phyloP scores from a whole-genome alignment of 192 early-diverging fungal species.

The Coemansia sp. region DNA sequence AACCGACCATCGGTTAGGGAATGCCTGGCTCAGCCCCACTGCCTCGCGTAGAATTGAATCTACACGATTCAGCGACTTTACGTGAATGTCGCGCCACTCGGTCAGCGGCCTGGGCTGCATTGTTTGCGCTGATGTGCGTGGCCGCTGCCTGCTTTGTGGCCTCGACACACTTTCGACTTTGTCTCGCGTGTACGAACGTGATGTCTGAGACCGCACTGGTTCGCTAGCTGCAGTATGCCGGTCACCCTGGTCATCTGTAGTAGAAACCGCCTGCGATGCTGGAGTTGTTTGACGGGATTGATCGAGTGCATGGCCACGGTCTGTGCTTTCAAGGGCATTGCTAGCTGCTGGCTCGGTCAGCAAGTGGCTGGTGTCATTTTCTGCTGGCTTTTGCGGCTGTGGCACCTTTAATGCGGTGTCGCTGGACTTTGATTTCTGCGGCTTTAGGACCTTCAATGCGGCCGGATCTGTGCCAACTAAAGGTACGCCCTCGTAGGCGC shows the following conservation, averaged over 20 bases:
- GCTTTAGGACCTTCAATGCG: background rate
- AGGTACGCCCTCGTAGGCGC: conserved; percentile 38
- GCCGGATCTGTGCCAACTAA: conserved; percentile 6
- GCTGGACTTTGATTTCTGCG: conserved; percentile 1
- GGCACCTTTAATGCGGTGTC: background rate
- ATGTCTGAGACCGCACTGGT: conserved; percentile 1
- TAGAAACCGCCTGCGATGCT: conserved; percentile 5
- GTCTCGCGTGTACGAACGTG: background rate
- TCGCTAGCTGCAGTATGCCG: background rate
- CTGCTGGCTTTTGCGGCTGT: background rate
- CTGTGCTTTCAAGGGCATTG: background rate
- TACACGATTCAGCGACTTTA: conserved; percentile 45
- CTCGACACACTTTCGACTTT: conserved; percentile 1
- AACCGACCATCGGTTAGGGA: conserved; percentile 17
- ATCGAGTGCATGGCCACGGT: background rate
- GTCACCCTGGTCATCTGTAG: background rate
- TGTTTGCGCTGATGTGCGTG: conserved; percentile 21
- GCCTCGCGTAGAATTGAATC: conserved; percentile 52
- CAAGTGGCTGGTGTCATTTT: background rate
- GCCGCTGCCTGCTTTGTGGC: conserved; percentile 14
- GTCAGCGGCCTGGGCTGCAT: conserved; percentile 11
- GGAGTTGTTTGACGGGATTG: conserved; percentile 6
- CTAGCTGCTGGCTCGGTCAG: background rate
- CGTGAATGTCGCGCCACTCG: conserved; percentile 53
- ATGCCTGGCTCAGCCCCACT: conserved; percentile 23